Evolutionary conservation across 352 stramenopile genomes (phyloP).

Genomic region (Pythium pyrilobum): DNA sequence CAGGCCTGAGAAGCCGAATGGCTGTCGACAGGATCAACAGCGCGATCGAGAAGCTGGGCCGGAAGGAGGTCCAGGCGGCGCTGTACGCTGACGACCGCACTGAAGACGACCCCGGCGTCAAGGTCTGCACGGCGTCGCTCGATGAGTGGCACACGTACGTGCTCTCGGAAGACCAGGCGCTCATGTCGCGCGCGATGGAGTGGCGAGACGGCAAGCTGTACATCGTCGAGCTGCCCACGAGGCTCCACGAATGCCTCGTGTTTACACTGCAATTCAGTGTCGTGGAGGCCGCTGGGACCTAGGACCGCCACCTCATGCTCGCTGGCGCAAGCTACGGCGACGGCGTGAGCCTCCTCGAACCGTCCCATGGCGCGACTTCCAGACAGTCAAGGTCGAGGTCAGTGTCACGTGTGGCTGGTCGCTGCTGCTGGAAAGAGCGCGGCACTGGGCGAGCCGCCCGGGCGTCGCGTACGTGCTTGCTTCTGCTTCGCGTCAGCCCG

Average conservation of each 20-base stretch:
- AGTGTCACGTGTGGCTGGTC: not conserved
- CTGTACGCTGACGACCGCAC: not conserved
- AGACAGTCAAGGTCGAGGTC: conserved; percentile 11
- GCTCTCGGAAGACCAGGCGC: not conserved
- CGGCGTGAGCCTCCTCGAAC: no score
- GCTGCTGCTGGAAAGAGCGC: not conserved
- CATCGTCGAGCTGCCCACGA: not conserved
- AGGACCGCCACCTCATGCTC: not conserved
- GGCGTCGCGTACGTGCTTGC: conserved; percentile 7
- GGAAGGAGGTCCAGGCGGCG: not conserved
- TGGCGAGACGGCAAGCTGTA: conserved; percentile 5
- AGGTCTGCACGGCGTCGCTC: conserved; percentile 2
- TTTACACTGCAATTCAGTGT: not conserved
- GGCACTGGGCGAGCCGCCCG: not conserved
- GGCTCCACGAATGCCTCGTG: not conserved
- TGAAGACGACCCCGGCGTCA: not conserved
- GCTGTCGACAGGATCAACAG: not conserved
- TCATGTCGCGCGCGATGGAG: conserved; percentile 13
- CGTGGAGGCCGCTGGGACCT: not conserved
- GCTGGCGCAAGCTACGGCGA: no score
- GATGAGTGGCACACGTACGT: conserved; percentile 11
- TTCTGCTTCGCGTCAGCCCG: not conserved
- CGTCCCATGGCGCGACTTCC: not conserved
- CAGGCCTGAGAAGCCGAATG: not conserved
- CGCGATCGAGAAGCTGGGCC: not conserved